Percentiles rank a stretch among this genome's conserved stretches.
phyloP scores from a whole-genome alignment of 2,329 filamentous ascomycete genomes.

The Alternaria postmessia region DNA sequence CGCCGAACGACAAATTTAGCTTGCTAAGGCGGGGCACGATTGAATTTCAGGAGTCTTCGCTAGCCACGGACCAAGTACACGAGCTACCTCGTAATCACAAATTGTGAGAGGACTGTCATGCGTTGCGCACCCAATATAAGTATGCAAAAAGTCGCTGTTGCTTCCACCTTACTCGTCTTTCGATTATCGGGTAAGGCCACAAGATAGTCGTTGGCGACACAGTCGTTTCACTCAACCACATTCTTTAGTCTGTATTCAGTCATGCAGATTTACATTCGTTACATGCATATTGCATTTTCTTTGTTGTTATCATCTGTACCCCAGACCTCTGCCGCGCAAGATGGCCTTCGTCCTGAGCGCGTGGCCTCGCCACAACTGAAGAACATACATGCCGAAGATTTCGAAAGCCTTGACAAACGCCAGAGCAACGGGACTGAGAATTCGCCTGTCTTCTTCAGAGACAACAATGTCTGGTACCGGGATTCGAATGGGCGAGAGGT shows the following conservation, averaged over 20 bases:
- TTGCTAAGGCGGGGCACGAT: background rate
- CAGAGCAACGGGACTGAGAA: conserved; percentile 18
- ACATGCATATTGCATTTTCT: background rate
- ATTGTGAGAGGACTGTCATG: background rate
- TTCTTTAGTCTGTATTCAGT: background rate
- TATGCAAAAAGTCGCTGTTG: background rate
- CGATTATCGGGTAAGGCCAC: background rate
- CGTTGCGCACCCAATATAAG: background rate
- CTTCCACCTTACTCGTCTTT: background rate
- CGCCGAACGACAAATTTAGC: background rate
- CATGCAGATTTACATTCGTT: background rate
- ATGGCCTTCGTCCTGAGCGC: background rate
- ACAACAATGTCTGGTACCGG: conserved; percentile 35
- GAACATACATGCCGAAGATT: background rate
- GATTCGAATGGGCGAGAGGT: conserved; percentile 22
- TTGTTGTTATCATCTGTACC: background rate
- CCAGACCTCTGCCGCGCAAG: background rate
- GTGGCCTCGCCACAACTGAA: background rate
- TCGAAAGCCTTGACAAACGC: conserved; percentile 12
- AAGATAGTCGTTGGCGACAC: background rate
- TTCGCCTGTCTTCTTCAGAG: conserved; percentile 24
- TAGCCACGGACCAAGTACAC: background rate
- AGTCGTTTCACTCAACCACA: background rate
- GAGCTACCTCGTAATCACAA: background rate
- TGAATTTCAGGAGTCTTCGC: background rate